Conservation (phyloP, 495 filamentous ascomycete species). For the Clohesyomyces aquaticus region DNA sequence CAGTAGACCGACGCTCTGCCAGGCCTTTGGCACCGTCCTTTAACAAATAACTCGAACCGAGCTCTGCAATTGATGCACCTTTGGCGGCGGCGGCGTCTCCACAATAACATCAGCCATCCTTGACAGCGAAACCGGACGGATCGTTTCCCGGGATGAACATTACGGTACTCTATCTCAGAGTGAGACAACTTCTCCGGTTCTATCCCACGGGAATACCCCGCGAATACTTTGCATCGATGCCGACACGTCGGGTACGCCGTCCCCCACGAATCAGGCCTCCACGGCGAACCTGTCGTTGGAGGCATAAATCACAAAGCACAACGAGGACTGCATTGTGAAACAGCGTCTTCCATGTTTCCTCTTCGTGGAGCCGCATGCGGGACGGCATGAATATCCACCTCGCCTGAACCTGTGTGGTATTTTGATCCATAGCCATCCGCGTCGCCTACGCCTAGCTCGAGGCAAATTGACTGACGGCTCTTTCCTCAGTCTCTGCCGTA, state of each 20-base stretch:
- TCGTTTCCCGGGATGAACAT: slow-evolving; percentile 7
- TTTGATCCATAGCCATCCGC: background rate
- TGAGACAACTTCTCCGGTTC: background rate
- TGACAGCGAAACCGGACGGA: slow-evolving; percentile 12
- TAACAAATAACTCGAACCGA: too few relatives aligned
- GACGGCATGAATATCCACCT: background rate
- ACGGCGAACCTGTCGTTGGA: background rate
- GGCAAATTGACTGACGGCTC: background rate
- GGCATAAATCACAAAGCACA: too few relatives aligned
- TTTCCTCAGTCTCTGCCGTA: slow-evolving; percentile 40
- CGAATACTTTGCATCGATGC: too few relatives aligned
- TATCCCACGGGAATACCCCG: background rate
- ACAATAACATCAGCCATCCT: too few relatives aligned
- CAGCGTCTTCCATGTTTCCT: background rate
- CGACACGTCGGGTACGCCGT: too few relatives aligned
- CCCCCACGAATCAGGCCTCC: background rate
- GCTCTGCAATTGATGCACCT: too few relatives aligned
- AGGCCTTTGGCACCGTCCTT: too few relatives aligned
- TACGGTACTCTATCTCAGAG: slow-evolving; percentile 22
- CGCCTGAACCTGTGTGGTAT: background rate
- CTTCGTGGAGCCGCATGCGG: background rate
- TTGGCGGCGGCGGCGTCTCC: too few relatives aligned
- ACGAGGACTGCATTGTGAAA: background rate
- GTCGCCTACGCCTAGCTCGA: background rate
- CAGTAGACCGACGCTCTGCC: background rate